phyloP scores from a whole-genome alignment of 768 basidiomycete species.

The Lentinula edodes region DNA sequence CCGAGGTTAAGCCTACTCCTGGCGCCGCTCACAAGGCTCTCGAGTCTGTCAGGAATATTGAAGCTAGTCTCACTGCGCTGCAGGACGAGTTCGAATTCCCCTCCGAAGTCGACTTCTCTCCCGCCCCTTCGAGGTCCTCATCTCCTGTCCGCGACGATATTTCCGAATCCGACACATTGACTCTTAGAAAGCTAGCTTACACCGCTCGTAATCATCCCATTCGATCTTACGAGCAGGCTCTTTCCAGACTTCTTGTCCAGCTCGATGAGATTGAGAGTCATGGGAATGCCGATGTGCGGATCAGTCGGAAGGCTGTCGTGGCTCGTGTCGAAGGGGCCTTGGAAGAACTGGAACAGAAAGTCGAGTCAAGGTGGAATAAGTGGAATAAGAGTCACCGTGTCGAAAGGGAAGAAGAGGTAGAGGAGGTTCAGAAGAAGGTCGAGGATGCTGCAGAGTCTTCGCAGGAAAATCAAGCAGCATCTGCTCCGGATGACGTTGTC shows the following conservation, averaged over 20 bases:
- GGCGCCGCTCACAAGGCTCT: constrained; percentile 25
- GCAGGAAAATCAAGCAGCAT: not conserved
- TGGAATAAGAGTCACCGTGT: not conserved
- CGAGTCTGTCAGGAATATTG: constrained; percentile 34
- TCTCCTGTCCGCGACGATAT: constrained; percentile 15
- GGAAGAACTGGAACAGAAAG: constrained; percentile 42
- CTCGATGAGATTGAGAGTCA: constrained; percentile 59
- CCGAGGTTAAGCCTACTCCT: not conserved
- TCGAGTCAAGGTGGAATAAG: constrained; percentile 34
- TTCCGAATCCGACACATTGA: constrained; percentile 13
- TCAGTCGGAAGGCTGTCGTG: constrained; percentile 50
- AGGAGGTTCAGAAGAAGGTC: not conserved
- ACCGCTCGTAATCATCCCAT: constrained; percentile 54
- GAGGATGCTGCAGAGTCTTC: not conserved
- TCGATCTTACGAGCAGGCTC: constrained; percentile 55
- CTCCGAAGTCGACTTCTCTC: constrained; percentile 33
- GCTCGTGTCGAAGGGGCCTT: constrained; percentile 50
- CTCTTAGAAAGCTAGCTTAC: constrained; percentile 43
- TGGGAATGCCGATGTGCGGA: constrained; percentile 50
- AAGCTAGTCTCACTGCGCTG: constrained; percentile 33
- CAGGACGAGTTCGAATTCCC: constrained; percentile 35
- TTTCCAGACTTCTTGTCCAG: constrained; percentile 48
- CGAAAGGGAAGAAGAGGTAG: not conserved
- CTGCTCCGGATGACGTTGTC: not conserved
- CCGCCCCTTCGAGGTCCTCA: constrained; percentile 26